A percentile compares a stretch with the other conserved stretches of the same genome.
Conservation (phyloP, 1,284 basidiomycete genomes). For the Grifola frondosa region DNA sequence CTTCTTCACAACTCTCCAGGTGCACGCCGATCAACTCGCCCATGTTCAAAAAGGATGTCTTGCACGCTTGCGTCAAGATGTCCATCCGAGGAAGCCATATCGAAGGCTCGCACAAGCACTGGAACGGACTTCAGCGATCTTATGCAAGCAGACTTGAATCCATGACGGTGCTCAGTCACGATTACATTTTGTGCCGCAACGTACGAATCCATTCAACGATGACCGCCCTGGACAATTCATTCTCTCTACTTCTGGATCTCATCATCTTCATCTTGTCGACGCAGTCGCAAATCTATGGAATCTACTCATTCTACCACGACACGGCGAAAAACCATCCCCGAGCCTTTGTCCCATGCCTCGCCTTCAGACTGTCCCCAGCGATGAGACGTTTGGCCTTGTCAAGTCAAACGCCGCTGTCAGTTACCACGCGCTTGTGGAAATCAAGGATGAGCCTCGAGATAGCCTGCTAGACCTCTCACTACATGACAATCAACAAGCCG, state of each 20-base stretch:
- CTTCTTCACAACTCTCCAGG: no score
- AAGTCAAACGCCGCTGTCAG: not conserved
- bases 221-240: not conserved
- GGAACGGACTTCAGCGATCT: conserved; percentile 23
- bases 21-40: conserved; percentile 17
- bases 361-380: not conserved
- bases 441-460: conserved; percentile 9
- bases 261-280: conserved; percentile 7
- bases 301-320: no score
- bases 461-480: conserved; percentile 5
- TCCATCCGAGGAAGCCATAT: conserved; percentile 21
- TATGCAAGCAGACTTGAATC: conserved; percentile 24
- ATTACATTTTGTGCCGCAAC: conserved; percentile 6
- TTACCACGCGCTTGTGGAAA: not conserved
- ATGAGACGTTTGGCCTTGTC: conserved; percentile 6
- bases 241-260: conserved; percentile 1
- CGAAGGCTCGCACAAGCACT: conserved; percentile 22
- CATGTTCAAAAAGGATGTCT: conserved; percentile 30
- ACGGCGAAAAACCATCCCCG: no score
- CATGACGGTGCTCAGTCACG: conserved; percentile 4
- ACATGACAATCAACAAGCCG: not conserved
- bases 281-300: conserved; percentile 4
- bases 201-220: not conserved
- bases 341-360: not conserved
- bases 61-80: conserved; percentile 17